Evolutionary conservation across 2,329 filamentous ascomycete genomes (phyloP).

Genomic region (Orbilia ellipsospora): DNA sequence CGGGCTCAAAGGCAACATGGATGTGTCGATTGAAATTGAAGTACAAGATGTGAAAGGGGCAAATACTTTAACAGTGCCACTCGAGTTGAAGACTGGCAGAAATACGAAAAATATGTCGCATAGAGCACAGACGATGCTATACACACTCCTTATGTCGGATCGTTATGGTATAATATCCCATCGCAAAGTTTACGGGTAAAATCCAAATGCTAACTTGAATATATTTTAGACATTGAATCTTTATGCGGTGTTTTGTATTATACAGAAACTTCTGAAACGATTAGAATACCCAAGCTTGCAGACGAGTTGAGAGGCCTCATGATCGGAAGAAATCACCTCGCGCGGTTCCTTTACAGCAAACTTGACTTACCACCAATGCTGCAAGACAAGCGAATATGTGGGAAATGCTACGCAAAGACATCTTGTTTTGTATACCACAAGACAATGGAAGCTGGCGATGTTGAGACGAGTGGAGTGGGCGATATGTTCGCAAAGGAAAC

Average conservation of each 20-base stretch:
- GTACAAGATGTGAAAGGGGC: slow-evolving; percentile 76
- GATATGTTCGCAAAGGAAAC: slow-evolving; percentile 85
- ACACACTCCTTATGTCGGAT: slow-evolving; percentile 91
- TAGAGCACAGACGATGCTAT: slow-evolving; percentile 91
- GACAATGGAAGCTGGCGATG: slow-evolving; percentile 79
- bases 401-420: slow-evolving; percentile 87
- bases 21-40: slow-evolving; percentile 90
- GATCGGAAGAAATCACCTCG: slow-evolving; percentile 90
- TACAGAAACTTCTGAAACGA: slow-evolving; percentile 86
- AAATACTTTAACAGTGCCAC: slow-evolving; percentile 81
- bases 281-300: slow-evolving; percentile 83
- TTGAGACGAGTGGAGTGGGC: slow-evolving; percentile 81
- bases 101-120: slow-evolving; percentile 79
- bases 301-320: slow-evolving; percentile 96
- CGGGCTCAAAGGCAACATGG: slow-evolving; percentile 95
- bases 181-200: slow-evolving; percentile 51
- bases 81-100: slow-evolving; percentile 95
- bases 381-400: slow-evolving; percentile 82
- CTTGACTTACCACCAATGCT: slow-evolving; percentile 87
- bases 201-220: neutral
- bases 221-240: slow-evolving; percentile 78
- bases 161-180: slow-evolving; percentile 73
- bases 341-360: slow-evolving; percentile 83
- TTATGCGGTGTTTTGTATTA: slow-evolving; percentile 94
- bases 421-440: slow-evolving; percentile 95